Evolutionary conservation across 176 grass and related monocot genomes (phyloP), one percentile per base, ranked within the genome.

Genomic region (maize (Zea mays)): DNA sequence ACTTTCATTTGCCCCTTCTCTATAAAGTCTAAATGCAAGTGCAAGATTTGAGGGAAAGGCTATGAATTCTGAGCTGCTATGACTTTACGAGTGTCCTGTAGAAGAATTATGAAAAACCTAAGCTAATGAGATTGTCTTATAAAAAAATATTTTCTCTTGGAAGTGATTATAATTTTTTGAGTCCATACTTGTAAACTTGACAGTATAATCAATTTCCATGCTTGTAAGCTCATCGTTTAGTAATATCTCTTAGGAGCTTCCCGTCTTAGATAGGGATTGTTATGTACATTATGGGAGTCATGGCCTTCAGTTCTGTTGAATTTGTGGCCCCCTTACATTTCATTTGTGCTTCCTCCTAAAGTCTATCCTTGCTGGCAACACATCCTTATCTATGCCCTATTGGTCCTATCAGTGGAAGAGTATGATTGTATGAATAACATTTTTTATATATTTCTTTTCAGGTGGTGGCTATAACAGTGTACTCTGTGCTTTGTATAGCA

Each of bases 401-500:
- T 56, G 38, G 13, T 58, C 52, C 15, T 80, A 50, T 49, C 35
- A 43, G 71, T 16, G 12, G 17, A 56, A 56, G 3, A 19, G 13
- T 55, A 55, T 67, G 9, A 47, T 3, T n/a, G 8, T 17, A 38
- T 38, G 43, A 62, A 14, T 65, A 60, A 67, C 63, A 57, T 10
- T 65, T 65, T 70, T 45, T 49, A 33, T 21, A 36, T 58, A 2
- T 19, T 62, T 58, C 47, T 65, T 56, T 74, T 10, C 89, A 99
- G 96, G 92, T 99, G 83, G 86, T 99, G 72, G 96, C 96, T 81
- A 90, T 95, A 85, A 95, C 96, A 62, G 96, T 99, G 36, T 99
- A 82, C 81, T 99, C 94, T 56, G 82, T 99, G 80, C 79, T 99
- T 69, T 90, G 93, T 75, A 91, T 99, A 79, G 90, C 90, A 15